These are phyloP conservation scores for Pachysolen tannophilus DNA, from an alignment of 805 yeast species.

Conservation along the genomic window DNA sequence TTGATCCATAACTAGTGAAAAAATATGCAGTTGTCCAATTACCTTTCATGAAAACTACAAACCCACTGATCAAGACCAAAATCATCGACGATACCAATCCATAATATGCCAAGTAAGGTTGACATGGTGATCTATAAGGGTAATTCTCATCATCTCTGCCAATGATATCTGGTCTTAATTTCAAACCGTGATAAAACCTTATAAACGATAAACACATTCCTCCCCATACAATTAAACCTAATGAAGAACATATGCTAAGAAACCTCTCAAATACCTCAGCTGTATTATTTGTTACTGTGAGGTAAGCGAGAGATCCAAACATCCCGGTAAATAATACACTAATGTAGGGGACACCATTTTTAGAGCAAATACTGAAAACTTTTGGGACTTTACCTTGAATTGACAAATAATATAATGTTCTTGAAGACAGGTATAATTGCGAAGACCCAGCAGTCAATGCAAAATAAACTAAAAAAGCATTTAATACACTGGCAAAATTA, in stretches of 20 bases:
- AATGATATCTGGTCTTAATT: slow-evolving; percentile 47
- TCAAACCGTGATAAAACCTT: slow-evolving; percentile 46
- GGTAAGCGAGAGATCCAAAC: slow-evolving; percentile 53
- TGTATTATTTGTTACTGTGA: slow-evolving; percentile 50
- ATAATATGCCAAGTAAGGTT: slow-evolving; percentile 43
- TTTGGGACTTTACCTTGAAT: slow-evolving; percentile 54
- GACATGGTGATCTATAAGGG: slow-evolving; percentile 48
- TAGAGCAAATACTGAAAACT: slow-evolving; percentile 50
- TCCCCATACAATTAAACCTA: slow-evolving; percentile 75
- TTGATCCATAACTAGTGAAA: slow-evolving; percentile 46
- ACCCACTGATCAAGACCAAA: slow-evolving; percentile 41
- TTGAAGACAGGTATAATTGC: slow-evolving; percentile 52
- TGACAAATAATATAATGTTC: slow-evolving; percentile 48
- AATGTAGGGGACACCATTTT: slow-evolving; percentile 63
- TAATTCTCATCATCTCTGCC: slow-evolving; percentile 44
- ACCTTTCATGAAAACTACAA: slow-evolving; percentile 38
- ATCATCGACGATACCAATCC: slow-evolving; percentile 36
- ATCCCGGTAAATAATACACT: slow-evolving; percentile 58
- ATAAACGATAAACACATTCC: slow-evolving; percentile 53
- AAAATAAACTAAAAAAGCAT: slow-evolving; percentile 44
- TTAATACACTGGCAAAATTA: slow-evolving; percentile 40
- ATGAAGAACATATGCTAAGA: slow-evolving; percentile 60
- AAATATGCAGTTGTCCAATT: slow-evolving; percentile 43
- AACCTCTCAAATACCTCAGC: slow-evolving; percentile 59
- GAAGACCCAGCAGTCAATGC: slow-evolving; percentile 52